Evolutionary conservation across 148 eudicot genomes (phyloP).

Genomic region (Rhododendron williamsianum): DNA sequence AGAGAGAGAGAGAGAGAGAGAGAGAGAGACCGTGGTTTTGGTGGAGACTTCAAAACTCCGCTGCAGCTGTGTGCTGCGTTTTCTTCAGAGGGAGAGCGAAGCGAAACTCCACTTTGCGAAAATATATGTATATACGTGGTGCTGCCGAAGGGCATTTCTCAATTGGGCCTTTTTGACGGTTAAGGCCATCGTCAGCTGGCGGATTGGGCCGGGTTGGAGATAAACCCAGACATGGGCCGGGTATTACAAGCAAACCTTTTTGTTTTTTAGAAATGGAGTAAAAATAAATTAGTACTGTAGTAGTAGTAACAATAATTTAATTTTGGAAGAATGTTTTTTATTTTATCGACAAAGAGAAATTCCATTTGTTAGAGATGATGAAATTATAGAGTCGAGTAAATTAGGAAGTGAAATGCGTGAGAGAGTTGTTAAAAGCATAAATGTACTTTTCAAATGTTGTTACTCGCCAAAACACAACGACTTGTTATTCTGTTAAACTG

Average conservation of each 20-base stretch:
- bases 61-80: constrained; percentile 5
- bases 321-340: no score
- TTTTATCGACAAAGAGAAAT: no score
- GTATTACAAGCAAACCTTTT: background rate
- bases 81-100: background rate
- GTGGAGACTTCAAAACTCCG: background rate
- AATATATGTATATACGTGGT: background rate
- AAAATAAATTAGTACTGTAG: no score
- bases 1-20: background rate
- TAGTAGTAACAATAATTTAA: no score
- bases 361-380: no score
- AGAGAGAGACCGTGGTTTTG: background rate
- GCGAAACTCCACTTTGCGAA: background rate
- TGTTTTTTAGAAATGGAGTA: no score
- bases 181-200: background rate
- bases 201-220: background rate
- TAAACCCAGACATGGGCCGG: background rate
- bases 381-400: no score
- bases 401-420: no score
- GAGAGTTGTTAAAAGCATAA: no score
- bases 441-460: no score
- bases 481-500: no score
- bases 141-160: background rate
- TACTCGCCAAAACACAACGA: no score
- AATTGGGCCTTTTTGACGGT: background rate